These are phyloP conservation scores for Cyclocybe cylindracea DNA, from an alignment of 768 basidiomycete species.

Conservation along the genomic window DNA sequence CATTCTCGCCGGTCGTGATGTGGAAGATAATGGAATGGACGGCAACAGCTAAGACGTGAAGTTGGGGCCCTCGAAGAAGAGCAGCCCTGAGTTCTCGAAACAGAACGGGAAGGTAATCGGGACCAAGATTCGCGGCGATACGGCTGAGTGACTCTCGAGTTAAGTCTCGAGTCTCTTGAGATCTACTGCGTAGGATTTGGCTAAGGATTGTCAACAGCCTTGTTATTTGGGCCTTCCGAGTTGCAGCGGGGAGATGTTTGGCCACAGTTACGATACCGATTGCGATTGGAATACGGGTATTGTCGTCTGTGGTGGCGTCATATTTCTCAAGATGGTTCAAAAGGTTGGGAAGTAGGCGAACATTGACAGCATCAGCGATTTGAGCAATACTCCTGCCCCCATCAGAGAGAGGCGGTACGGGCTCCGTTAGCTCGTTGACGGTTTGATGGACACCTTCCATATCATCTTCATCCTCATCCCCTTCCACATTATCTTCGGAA, in stretches of 20 bases:
- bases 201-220: constrained; percentile 82
- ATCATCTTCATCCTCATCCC: constrained; percentile 31
- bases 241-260: constrained; percentile 66
- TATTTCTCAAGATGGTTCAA: constrained; percentile 81
- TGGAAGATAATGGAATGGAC: constrained; percentile 82
- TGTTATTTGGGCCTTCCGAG: constrained; percentile 67
- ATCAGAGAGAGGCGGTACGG: constrained; percentile 1
- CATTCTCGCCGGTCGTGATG: constrained; percentile 64
- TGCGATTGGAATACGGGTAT: constrained; percentile 84
- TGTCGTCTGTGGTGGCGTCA: constrained; percentile 77
- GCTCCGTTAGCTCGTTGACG: constrained; percentile 12
- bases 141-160: constrained; percentile 81
- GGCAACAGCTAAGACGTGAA: constrained; percentile 88
- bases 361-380: constrained; percentile 77
- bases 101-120: constrained; percentile 69
- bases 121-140: constrained; percentile 73
- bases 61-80: constrained; percentile 87
- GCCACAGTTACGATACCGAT: constrained; percentile 87
- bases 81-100: constrained; percentile 84
- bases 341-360: constrained; percentile 76
- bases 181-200: constrained; percentile 90
- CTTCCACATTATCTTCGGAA: constrained; percentile 30
- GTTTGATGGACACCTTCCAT: constrained; percentile 14
- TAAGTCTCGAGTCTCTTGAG: constrained; percentile 90
- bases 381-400: constrained; percentile 27